These are phyloP conservation scores for Paramarasmius palmivorus DNA, from an alignment of 1,284 basidiomycete genomes.

Conservation along the genomic window DNA sequence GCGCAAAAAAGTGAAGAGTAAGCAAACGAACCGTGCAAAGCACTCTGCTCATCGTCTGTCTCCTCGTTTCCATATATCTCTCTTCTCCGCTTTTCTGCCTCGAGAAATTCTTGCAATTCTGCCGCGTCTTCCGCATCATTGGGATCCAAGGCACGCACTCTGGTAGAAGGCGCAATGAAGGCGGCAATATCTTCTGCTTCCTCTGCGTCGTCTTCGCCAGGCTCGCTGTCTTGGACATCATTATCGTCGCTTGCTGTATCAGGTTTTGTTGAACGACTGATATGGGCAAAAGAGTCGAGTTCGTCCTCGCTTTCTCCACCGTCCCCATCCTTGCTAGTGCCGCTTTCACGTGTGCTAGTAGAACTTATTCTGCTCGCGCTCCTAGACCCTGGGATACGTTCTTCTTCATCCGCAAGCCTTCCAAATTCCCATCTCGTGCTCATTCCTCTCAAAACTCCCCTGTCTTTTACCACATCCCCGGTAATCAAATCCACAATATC, in stretches of 20 bases:
- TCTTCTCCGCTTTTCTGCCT: constrained; percentile 54
- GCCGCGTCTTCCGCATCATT: constrained; percentile 55
- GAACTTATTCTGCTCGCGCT: background rate
- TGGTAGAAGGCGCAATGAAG: constrained; percentile 19
- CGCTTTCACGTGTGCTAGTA: background rate
- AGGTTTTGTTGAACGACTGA: background rate
- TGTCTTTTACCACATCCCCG: constrained; percentile 60
- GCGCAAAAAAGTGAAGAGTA: constrained; percentile 11
- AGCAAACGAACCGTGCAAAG: constrained; percentile 23
- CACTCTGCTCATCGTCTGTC: constrained; percentile 30
- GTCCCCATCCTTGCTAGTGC: constrained; percentile 31
- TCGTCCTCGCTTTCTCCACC: constrained; percentile 41
- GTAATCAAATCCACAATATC: constrained; percentile 71
- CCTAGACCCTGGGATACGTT: constrained; percentile 17
- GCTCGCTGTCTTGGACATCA: constrained; percentile 28
- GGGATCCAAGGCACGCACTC: constrained; percentile 44
- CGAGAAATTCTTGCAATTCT: constrained; percentile 65
- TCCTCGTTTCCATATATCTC: constrained; percentile 47
- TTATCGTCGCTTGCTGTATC: constrained; percentile 19
- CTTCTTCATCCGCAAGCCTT: constrained; percentile 35
- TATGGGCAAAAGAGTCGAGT: constrained; percentile 35
- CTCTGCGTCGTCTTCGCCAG: constrained; percentile 28
- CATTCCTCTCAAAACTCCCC: constrained; percentile 57
- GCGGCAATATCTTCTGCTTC: constrained; percentile 36
- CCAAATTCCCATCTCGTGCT: constrained; percentile 46